These are phyloP conservation scores for Ustilago cynodontis DNA, from an alignment of 1,284 basidiomycete species.

Conservation along the genomic window DNA sequence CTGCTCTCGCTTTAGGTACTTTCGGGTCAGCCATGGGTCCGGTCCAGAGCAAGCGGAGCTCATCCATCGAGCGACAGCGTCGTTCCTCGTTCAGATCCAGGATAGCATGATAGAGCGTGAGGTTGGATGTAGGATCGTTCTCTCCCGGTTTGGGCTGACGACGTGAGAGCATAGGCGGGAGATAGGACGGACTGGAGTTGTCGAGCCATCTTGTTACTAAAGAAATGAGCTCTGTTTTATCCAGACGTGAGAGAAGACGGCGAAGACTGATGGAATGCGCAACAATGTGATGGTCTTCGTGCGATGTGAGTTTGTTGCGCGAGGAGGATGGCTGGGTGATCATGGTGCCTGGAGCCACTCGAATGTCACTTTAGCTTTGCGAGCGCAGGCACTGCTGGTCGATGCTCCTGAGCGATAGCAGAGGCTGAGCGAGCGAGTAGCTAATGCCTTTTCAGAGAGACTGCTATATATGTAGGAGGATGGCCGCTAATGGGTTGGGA, in stretches of 20 bases:
- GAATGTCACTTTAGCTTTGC: neutral
- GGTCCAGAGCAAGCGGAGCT: conserved; percentile 49
- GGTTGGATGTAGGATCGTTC: conserved; percentile 35
- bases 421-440: neutral
- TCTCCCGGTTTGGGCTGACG: conserved; percentile 36
- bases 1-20: conserved; percentile 53
- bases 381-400: neutral
- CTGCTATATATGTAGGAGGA: neutral
- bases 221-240: conserved; percentile 42
- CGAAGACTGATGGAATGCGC: conserved; percentile 45
- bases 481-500: neutral
- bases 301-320: conserved; percentile 36
- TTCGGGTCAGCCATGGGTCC: conserved; percentile 51
- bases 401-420: neutral
- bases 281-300: conserved; percentile 35
- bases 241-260: conserved; percentile 39
- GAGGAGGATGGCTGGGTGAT: conserved; percentile 47
- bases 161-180: conserved; percentile 48
- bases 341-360: conserved; percentile 20
- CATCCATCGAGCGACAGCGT: conserved; percentile 45
- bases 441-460: neutral
- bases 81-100: conserved; percentile 52
- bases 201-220: conserved; percentile 47
- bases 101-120: conserved; percentile 42
- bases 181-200: conserved; percentile 30